A percentile compares a stretch with the other conserved stretches of the same genome.
Evolutionary conservation across 805 yeast species (phyloP).

Genomic region (Nematodospora valgi): DNA sequence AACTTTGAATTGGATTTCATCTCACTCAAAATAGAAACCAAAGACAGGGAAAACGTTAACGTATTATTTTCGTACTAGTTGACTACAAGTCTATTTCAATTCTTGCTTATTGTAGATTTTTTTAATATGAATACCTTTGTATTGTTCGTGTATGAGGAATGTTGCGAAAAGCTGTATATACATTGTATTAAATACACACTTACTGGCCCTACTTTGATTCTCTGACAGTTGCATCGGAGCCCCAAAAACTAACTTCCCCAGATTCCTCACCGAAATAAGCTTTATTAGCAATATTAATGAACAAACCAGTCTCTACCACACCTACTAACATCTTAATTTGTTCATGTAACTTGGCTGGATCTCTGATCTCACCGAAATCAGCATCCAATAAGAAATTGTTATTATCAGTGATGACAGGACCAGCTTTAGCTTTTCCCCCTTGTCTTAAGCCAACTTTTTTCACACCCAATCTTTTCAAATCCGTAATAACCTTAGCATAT

Average conservation of each 20-base stretch:
- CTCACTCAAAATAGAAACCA: slow-evolving; percentile 36
- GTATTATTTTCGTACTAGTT: too few species aligned
- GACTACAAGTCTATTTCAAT: too few species aligned
- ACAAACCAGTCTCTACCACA: slow-evolving; percentile 94
- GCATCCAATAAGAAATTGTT: slow-evolving; percentile 92
- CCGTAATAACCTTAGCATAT: slow-evolving; percentile 67
- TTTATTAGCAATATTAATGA: slow-evolving; percentile 66
- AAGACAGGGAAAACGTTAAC: too few species aligned
- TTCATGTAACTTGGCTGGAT: slow-evolving; percentile 51
- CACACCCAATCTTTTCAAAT: slow-evolving; percentile 65
- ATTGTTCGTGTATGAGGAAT: too few species aligned
- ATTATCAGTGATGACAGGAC: slow-evolving; percentile 95
- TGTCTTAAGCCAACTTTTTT: slow-evolving; percentile 63
- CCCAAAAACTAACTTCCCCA: slow-evolving; percentile 46
- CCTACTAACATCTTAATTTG: slow-evolving; percentile 78
- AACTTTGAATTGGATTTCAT: slow-evolving; percentile 82
- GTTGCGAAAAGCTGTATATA: too few species aligned
- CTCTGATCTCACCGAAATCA: slow-evolving; percentile 73
- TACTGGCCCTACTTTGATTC: too few species aligned
- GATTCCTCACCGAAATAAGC: slow-evolving; percentile 87
- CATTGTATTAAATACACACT: too few species aligned
- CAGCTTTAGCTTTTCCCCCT: slow-evolving; percentile 92
- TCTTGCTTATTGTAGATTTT: too few species aligned
- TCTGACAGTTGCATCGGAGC: too few species aligned
- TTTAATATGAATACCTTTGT: too few species aligned